Base-by-base conservation (phyloP, 2,329 filamentous ascomycete genomes). In the Cordyceps tenuipes region DNA sequence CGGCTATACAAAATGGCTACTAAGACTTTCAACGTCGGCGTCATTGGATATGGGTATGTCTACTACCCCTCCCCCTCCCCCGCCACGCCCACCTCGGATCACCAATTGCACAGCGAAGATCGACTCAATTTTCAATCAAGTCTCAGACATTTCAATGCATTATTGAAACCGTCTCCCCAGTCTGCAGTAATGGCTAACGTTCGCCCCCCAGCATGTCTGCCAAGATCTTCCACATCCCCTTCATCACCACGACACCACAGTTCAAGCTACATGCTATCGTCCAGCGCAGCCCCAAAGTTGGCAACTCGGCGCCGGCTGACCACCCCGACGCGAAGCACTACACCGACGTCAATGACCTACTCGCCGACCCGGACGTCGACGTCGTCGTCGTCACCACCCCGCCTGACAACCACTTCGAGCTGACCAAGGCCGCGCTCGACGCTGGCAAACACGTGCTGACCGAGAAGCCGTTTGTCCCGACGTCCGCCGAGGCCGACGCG, bases 401-500 rank as follows among this genome's bases (percentile, higher is more conserved):
- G 0, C 89, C 89, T 0, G 80, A 86, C 63, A 86, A 83, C 12
- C 90, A 93, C 75, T 89, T 84, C 68, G 70, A 77, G 17, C 77
- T 91, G 66, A 77, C 84, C 41, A 85, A 84, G 71, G 72, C 81
- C 56, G 85, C 87, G 0, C 77, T 93, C 52, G 79, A 87, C 68
- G 77, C 81, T 10, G 86, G 86, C 66, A 92, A 92, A 76, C 86
- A 93, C 71, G 87, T 92, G 29, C 77, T 93, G 57, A 87, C 88
- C 53, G 90, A 93, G 76, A 93, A 93, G 77, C 90, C 90, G 2
- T 93, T 93, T 70, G 88, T 90, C 13, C 86, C 89, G 21, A 88
- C 85, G 1, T 77, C 82, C 1, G 77, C 82, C 61, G 85, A 92
- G 73, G 89, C 89, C 12, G 78, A 83, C 39, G 74, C 82, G 65